Base-by-base conservation (phyloP, 306 rosid genomes). In the Trifolium repens region DNA sequence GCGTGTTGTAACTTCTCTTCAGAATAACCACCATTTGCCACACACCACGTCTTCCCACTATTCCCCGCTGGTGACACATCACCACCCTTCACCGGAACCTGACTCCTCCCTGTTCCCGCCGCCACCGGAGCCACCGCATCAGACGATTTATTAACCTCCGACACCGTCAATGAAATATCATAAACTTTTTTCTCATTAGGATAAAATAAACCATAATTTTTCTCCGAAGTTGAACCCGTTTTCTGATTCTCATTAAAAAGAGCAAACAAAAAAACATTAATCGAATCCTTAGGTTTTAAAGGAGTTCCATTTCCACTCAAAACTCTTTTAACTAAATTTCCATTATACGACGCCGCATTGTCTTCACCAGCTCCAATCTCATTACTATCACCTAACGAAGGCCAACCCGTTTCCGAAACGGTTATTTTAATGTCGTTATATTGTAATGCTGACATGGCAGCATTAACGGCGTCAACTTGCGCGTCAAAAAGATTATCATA, bases 301-400 rank as follows among this genome's bases (percentile, higher is more conserved):
- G 97, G 97, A 37, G 96, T 91, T 63, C 98, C 97, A 73, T 37
- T 64, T 2, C 86, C 89, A 0, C 79, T 84, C 30, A 88, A 54
- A 2, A 91, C 94, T 0, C 87, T 84, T 0, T 35, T 30, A 6
- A 88, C 94, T 15, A 94, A 62, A 69, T 94, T 94, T 0, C 97
- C 98, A 12, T 94, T 94, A 53, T 94, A 94, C 81, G 89, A 44
- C 80, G 90, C 94, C 40, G 98, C 98, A 80, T 94, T 94, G 2
- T 67, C 85, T 2, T 42, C 17, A 0, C 89, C 30, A 0, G 96
- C 89, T 8, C 98, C 98, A 1, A 88, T 4, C 22, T 94, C 98
- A 3, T 88, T 79, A 2, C 74, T 76, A 39, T 91, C 98, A 0
- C 98, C 98, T 9, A 63, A 71, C 0, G 98, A 91, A 0, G 98